phyloP scores from a whole-genome alignment of 2,329 filamentous ascomycete species.

The Fusarium robinianum region DNA sequence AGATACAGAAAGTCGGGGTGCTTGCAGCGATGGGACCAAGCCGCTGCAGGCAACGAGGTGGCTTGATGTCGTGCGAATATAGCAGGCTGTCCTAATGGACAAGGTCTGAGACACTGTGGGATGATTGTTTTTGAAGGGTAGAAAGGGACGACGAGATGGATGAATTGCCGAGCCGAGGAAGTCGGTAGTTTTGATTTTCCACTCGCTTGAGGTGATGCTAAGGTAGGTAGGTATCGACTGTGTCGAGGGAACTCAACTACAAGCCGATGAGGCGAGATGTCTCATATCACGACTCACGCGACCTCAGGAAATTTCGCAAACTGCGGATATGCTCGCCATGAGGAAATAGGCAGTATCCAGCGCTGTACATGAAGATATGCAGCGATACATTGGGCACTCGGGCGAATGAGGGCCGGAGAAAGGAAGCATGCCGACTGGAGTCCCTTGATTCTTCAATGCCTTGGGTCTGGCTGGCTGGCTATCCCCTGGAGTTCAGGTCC shows the following conservation, averaged over 20 bases:
- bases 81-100: slow-evolving; percentile 3
- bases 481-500: no score
- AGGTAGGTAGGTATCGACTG: no score
- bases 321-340: background rate
- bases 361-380: no score
- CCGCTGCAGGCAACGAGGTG: slow-evolving; percentile 15
- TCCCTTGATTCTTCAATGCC: background rate
- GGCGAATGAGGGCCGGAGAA: slow-evolving; percentile 8
- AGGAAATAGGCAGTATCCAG: no score
- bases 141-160: background rate
- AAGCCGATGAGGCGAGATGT: slow-evolving; percentile 12
- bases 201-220: no score
- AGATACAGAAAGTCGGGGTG: slow-evolving; percentile 15
- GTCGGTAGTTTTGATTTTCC: background rate
- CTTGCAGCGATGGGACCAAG: slow-evolving; percentile 5
- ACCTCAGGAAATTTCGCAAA: background rate
- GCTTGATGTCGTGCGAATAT: slow-evolving; percentile 9
- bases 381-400: slow-evolving; percentile 20
- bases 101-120: slow-evolving; percentile 16
- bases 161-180: slow-evolving; percentile 8
- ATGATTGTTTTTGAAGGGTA: slow-evolving; percentile 18
- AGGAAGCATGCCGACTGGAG: slow-evolving; percentile 6
- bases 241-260: no score
- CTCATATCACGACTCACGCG: slow-evolving; percentile 15
- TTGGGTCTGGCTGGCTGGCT: slow-evolving; percentile 1